Conservation (phyloP, 805 yeast genomes). For the Candida coquimbonensis region DNA sequence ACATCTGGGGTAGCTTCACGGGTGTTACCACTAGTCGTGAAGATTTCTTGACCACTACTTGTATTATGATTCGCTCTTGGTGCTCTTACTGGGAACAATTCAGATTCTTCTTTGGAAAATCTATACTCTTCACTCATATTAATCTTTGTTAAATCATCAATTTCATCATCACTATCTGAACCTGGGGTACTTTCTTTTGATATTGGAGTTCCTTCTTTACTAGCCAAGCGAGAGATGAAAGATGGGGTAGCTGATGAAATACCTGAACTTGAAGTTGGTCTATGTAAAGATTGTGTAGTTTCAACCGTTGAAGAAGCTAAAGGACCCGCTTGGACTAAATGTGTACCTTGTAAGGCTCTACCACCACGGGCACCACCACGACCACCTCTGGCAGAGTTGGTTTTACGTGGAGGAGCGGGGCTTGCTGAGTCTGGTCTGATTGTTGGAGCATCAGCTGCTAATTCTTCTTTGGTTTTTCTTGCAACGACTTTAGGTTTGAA, state of each 20-base stretch:
- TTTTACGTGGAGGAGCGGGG: conserved; percentile 2
- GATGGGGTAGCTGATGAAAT: conserved; percentile 33
- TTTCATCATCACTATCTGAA: conserved; percentile 29
- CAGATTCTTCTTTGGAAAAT: conserved; percentile 40
- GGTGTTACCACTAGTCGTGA: conserved; percentile 18
- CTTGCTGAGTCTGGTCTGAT: conserved; percentile 8
- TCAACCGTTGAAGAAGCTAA: conserved; percentile 51
- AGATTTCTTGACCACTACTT: conserved; percentile 8
- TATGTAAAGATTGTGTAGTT: conserved; percentile 6
- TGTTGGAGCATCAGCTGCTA: conserved; percentile 67
- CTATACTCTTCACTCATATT: conserved; percentile 58
- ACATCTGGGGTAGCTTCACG: neutral
- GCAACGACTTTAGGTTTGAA: conserved; percentile 87
- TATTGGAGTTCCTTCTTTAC: conserved; percentile 17
- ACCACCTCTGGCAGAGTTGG: conserved; percentile 12
- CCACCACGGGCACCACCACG: conserved; percentile 19
- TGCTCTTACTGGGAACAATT: conserved; percentile 67
- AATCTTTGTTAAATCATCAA: conserved; percentile 39
- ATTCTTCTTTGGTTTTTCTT: conserved; percentile 74
- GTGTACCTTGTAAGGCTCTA: conserved; percentile 39
- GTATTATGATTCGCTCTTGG: conserved; percentile 37
- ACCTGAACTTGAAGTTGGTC: conserved; percentile 7
- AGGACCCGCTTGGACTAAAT: conserved; percentile 67
- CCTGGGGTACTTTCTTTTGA: conserved; percentile 21
- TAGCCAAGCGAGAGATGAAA: conserved; percentile 30